phyloP scores from a whole-genome alignment of 768 basidiomycete species.

The Leccinum aurantiacum region DNA sequence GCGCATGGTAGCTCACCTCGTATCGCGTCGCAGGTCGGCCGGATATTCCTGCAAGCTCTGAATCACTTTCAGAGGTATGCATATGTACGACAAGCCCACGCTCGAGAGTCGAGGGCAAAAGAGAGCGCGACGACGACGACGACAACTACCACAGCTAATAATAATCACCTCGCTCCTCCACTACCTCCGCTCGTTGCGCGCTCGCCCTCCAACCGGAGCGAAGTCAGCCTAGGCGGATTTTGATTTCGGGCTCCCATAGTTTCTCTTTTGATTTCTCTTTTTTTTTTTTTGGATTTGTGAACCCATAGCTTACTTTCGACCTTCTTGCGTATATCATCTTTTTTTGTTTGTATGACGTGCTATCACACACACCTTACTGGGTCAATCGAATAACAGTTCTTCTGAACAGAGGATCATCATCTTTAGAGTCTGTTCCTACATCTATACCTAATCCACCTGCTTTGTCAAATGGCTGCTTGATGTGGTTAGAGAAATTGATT shows the following conservation, averaged over 20 bases:
- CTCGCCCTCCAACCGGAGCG: conserved; percentile 48
- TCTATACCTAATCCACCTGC: too few relatives aligned
- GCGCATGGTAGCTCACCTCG: neutral
- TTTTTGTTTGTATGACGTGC: conserved; percentile 6
- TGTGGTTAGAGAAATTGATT: too few relatives aligned
- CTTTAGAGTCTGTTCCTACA: too few relatives aligned
- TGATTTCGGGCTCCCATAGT: conserved; percentile 16
- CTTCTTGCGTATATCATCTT: conserved; percentile 29
- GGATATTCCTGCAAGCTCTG: conserved; percentile 70
- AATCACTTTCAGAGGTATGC: conserved; percentile 91
- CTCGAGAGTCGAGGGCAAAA: conserved; percentile 47
- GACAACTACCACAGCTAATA: conserved; percentile 13
- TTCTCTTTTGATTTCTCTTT: neutral
- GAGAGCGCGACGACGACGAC: conserved; percentile 24
- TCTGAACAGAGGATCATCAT: neutral
- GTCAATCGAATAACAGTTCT: neutral
- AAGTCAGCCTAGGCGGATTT: conserved; percentile 40
- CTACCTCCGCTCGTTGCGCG: conserved; percentile 30
- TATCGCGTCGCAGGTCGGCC: conserved; percentile 58
- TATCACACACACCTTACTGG: neutral
- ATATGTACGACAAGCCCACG: conserved; percentile 79
- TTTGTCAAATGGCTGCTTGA: too few relatives aligned
- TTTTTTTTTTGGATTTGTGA: neutral
- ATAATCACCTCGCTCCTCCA: conserved; percentile 38
- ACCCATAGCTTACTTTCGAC: conserved; percentile 31